Evolutionary conservation across 495 filamentous ascomycete genomes (phyloP), one percentile per base, ranked within the genome.

Genomic region (Penicillium lagena): DNA sequence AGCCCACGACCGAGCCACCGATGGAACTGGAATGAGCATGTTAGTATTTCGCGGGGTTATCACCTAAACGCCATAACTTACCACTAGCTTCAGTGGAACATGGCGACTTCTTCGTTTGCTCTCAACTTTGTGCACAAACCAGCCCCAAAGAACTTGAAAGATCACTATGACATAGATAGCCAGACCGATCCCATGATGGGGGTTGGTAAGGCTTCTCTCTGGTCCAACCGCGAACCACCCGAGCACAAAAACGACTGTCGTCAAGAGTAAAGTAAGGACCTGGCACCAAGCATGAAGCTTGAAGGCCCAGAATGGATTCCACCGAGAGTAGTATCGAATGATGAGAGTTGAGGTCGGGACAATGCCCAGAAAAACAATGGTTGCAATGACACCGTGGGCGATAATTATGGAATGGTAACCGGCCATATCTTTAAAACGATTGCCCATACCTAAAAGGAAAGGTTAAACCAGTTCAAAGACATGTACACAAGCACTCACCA

Each of bases 171-270:
- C 83, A 63, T 93, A 97, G 45, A 98, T 82, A 32, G 90, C 85
- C 29, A 95, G 67, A 15, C 93, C 93, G 55, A 97, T 96, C 45
- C 89, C 90, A 68, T 90, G 87, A 69, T 98, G 93, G 2, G 93
- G 93, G 61, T 98, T 98, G 37, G 87, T 87, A 51, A 96, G 72
- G 55, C 81, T 89, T 47, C 90, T 76, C 38, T 68, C 60, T 1
- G 84, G 58, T 7, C 58, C 58, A 9, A 61, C 58, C 2, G 58
- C 58, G 37, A 61, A 61, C 58, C 58, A 61, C 7, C 58, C 58
- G 31, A 61, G 49, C 37, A 59, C 50, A 39, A 61, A 61, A 22
- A 61, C 52, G 9, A 61, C 58, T 6, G 58, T 61, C 14, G 52
- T 46, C 32, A 61, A 37, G 15, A 61, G 50, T 12, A 61, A 66